Evolutionary conservation across 2,329 filamentous ascomycete species (phyloP), one percentile per base, ranked within the genome.

Genomic region (Dryadomyces sulphureus): DNA sequence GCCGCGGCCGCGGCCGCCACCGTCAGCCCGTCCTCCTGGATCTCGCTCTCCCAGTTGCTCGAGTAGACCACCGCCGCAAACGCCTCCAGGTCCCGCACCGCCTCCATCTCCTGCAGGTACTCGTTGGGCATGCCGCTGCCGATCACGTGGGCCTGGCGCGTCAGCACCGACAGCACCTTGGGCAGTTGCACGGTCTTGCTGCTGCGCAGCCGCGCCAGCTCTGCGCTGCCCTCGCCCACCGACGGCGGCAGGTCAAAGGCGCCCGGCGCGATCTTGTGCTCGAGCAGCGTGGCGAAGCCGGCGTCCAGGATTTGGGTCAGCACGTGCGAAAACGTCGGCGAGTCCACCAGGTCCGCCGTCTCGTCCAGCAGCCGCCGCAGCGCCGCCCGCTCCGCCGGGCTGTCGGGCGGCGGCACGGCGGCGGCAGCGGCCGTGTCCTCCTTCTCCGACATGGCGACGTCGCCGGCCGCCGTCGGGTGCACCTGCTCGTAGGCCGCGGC

Each of bases 301-400:
- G 87, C 75, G 60, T 96, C 89, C 49, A 96, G 82, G 47, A 95
- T 74, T 48, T 85, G 78, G 2, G 83, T 86, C 39, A 95, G 73
- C 32, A 98, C 88, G 56, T 88, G 82, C 0, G 81, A 76, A 63
- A 96, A 96, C 32, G 85, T 77, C 0, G 92, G 92, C 1, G 92
- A 95, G 59, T 98, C 92, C 58, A 96, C 81, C 21, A 98, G 75
- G 60, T 98, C 92, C 35, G 90, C 85, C 2, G 92, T 96, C 67
- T 98, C 92, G 60, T 98, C 90, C 1, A 98, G 75, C 19, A 98
- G 75, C 48, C 84, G 81, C 47, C 90, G 79, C 47, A 98, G 75
- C 1, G 79, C 75, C 7, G 65, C 60, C 11, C 70, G 60, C 36
- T 49, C n/a, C n/a, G 65, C 55, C 2, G 66, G 56, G 4, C 61